Evolutionary conservation across 2,329 filamentous ascomycete genomes (phyloP), one percentile per base, ranked within the genome.

Genomic region (Acrodontium crateriforme): DNA sequence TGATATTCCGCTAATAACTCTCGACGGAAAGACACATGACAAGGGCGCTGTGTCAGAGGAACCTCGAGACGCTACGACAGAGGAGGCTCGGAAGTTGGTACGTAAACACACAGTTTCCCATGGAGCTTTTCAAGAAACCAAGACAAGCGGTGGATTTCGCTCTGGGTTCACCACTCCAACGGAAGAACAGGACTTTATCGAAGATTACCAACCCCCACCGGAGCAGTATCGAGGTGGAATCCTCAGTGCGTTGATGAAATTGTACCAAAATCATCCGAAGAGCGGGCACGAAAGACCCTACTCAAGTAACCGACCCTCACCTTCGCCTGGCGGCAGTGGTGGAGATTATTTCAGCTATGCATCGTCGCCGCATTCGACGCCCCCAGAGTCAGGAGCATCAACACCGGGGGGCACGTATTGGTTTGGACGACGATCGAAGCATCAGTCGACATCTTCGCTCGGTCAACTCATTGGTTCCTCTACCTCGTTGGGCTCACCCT

Each of bases 161-260:
- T 69, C 65, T 10, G 64, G 63, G 10, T 58, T 59, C 23, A 52
- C 58, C 5, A 69, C 65, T 3, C 65, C 62, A 2, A 52, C 51
- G 2, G 51, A 57, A 22, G 59, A 63, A 24, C 46, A 54, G 20
- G 61, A 69, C 23, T 60, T 67, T 13, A 64, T 67, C 25, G 66
- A 70, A 23, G 65, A 70, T 31, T 81, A 80, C 45, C 68, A 80
- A 11, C 71, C 75, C 24, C 63, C 65, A 22, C 79, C 79, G 4
- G 56, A 63, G 13, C 68, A 75, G 37, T 85, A 81, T 49, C 71
- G 74, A 27, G 76, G 74, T 16, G 79, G 82, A 16, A 70, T 87
- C 25, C 59, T 91, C 1, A 74, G 75, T 2, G 76, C 74, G 0
- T 58, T 91, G 0, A 58, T 89, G 27, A 80, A 75, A 50, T 62